Conservation (phyloP, 2,329 filamentous ascomycete genomes). For the Aspergillus sclerotialis region DNA sequence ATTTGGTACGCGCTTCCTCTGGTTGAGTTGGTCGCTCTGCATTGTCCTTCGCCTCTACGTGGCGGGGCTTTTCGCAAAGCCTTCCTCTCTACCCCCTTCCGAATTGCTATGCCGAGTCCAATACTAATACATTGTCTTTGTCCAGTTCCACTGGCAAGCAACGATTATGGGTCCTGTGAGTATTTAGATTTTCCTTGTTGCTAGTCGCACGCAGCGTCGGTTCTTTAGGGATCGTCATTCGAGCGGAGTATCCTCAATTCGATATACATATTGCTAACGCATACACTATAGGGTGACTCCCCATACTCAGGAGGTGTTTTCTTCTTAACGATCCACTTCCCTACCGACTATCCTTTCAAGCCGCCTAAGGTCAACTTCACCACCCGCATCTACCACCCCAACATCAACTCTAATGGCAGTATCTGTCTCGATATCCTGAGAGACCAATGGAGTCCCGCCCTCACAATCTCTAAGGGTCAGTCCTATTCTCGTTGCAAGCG, state of each 20-base stretch:
- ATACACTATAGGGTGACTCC: slow-evolving; percentile 67
- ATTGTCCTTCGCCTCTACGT: slow-evolving; percentile 9
- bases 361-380: slow-evolving; percentile 99
- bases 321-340: slow-evolving; percentile 98
- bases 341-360: slow-evolving; percentile 99
- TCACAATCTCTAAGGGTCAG: slow-evolving; percentile 97
- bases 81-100: not conserved
- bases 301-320: slow-evolving; percentile 98
- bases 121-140: slow-evolving; percentile 24
- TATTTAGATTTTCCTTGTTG: slow-evolving; percentile 14
- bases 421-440: slow-evolving; percentile 97
- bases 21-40: slow-evolving; percentile 6
- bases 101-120: not conserved
- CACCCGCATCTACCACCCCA: slow-evolving; percentile 98
- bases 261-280: slow-evolving; percentile 30
- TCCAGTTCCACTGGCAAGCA: slow-evolving; percentile 98
- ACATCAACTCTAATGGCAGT: slow-evolving; percentile 99
- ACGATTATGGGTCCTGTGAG: slow-evolving; percentile 99
- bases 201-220: not conserved
- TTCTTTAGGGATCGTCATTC: slow-evolving; percentile 3
- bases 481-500: not conserved
- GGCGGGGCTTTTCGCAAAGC: slow-evolving; percentile 15
- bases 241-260: not conserved
- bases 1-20: slow-evolving; percentile 65
- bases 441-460: slow-evolving; percentile 97